Percentiles rank a stretch among this genome's conserved stretches.
These are phyloP conservation scores for Neurospora sublineolata DNA, from an alignment of 495 filamentous ascomycete genomes.

Conservation along the genomic window DNA sequence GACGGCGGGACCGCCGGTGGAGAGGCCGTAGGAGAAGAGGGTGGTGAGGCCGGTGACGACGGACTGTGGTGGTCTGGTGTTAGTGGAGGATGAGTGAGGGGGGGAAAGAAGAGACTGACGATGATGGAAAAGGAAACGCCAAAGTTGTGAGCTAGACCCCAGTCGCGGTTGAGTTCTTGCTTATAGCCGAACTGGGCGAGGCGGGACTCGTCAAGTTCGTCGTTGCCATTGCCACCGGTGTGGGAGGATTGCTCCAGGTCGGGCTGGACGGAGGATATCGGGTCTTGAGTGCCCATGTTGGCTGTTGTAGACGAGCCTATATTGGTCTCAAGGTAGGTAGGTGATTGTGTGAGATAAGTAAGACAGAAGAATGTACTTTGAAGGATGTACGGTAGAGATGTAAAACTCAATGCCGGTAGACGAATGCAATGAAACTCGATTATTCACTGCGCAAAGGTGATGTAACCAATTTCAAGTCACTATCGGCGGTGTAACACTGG, in stretches of 20 bases:
- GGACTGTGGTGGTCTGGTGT: constrained; percentile 26
- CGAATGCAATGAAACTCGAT: background rate
- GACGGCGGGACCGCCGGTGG: constrained; percentile 46
- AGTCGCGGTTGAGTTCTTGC: constrained; percentile 50
- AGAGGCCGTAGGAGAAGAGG: constrained; percentile 43
- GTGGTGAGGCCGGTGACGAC: constrained; percentile 54
- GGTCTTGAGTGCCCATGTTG: background rate
- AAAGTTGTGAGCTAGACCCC: constrained; percentile 53
- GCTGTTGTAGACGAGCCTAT: background rate
- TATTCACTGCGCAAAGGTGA: background rate
- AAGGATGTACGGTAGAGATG: background rate
- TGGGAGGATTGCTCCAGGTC: constrained; percentile 15
- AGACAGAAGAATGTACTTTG: background rate
- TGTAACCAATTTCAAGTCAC: background rate
- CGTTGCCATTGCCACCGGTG: constrained; percentile 1
- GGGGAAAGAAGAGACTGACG: constrained; percentile 22
- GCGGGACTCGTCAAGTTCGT: constrained; percentile 38
- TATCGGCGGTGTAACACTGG: background rate
- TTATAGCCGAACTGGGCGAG: constrained; percentile 52
- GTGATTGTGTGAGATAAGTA: background rate
- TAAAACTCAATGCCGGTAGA: background rate
- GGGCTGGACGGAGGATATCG: constrained; percentile 3
- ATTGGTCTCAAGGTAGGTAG: background rate
- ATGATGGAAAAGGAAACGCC: constrained; percentile 58
- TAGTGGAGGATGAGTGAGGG: background rate